Conservation (phyloP, 2,329 filamentous ascomycete species). For the Scleromitrula shiraiana region DNA sequence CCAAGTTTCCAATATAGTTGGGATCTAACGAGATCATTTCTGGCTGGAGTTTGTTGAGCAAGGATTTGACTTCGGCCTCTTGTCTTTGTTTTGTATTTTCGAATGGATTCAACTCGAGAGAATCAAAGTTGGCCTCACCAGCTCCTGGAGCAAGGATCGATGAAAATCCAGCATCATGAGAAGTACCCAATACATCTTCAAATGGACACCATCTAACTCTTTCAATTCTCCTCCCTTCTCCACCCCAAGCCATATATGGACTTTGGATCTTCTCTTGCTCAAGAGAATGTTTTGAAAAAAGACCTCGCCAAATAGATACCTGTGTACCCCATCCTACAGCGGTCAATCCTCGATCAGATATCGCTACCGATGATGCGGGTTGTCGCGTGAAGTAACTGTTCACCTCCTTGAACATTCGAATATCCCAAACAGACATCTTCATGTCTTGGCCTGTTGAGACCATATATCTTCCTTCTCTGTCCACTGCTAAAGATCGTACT, state of each 20-base stretch:
- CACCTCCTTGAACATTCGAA: conserved; percentile 88
- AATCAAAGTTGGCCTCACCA: conserved; percentile 96
- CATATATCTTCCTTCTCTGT: conserved; percentile 92
- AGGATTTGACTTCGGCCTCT: conserved; percentile 78
- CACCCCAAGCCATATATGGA: conserved; percentile 91
- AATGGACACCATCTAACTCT: conserved; percentile 87
- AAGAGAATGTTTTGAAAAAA: conserved; percentile 66
- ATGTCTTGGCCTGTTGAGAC: conserved; percentile 83
- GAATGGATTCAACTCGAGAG: conserved; percentile 89
- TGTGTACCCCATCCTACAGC: conserved; percentile 89
- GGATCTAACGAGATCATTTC: conserved; percentile 97
- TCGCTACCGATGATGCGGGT: conserved; percentile 74
- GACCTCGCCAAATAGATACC: conserved; percentile 81
- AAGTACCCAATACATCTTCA: conserved; percentile 83
- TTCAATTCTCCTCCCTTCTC: conserved; percentile 73
- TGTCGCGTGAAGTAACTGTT: conserved; percentile 79
- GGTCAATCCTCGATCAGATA: conserved; percentile 81
- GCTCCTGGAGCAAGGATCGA: conserved; percentile 86
- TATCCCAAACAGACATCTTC: conserved; percentile 93
- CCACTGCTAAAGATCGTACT: conserved; percentile 75
- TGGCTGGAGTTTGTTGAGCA: conserved; percentile 90
- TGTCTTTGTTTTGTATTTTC: conserved; percentile 89
- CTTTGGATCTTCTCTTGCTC: conserved; percentile 75
- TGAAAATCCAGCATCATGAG: conserved; percentile 79
- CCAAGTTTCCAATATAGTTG: conserved; percentile 81